Evolutionary conservation across 202 grass and related monocot genomes (phyloP), one percentile per base, ranked within the genome.

Genomic region (Miscanthus sacchariflorus): DNA sequence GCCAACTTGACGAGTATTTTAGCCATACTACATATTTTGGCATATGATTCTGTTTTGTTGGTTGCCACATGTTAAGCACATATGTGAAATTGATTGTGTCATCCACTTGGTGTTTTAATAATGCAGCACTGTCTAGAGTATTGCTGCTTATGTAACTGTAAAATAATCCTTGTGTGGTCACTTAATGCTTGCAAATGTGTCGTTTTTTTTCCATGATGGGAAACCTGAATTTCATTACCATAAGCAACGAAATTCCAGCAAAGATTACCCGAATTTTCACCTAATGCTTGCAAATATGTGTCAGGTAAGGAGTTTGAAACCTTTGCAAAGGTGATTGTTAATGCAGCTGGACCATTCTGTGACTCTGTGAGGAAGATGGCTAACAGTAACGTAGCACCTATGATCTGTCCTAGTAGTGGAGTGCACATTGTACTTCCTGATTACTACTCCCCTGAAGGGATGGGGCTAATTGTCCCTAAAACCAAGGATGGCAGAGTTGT

Each of bases 371-470:
- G 92, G 84, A 95, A 94, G 89, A 98, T 98, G 96, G 93, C 87
- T 48, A 83, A 96, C 83, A 91, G 73, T 79, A 81, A 88, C 68
- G 85, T 88, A 80, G 72, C 40, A 46, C 87, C 88, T 76, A 96
- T 98, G 87, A 98, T 98, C 73, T 85, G 77, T 85, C 92, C 96
- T 36, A 98, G 93, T 54, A 96, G 92, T 39, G 96, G 96, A 19
- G 96, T 96, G 80, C 96, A 98, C 75, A 90, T 98, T 93, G 90
- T 98, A 74, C 89, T 98, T 85, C 96, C 96, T 71, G 96, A 98
- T 87, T 96, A 98, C 78, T 98, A 98, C 82, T 98, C 92, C 67
- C 96, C 92, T 66, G 92, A 98, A 59, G 92, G 92, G 25, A 98
- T 96, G 93, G 93, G 96, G 2, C 82, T 98, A 79, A 98, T 98